Conservation (phyloP, 176 grass and related monocot species). For the Sorghum bicolor region Sorghum_bicolor_NCBIv3 NC_012873.2:56916001-56916500, state of each 20-base stretch:
- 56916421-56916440: background rate
- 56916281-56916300: background rate
- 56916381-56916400: no score
- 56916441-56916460: background rate
- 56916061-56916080: no score
- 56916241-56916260: background rate
- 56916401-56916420: background rate
- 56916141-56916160: background rate
- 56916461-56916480: background rate
- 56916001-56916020: no score
- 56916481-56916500: background rate
- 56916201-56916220: background rate
- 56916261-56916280: no score
- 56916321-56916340: no score
- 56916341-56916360: no score
- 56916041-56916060: no score
- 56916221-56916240: background rate
- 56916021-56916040: no score
- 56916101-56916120: no score
- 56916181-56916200: background rate
- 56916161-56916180: background rate
- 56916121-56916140: slow-evolving; percentile 39
- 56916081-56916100: no score
- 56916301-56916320: no score
- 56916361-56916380: no score